Evolutionary conservation across 768 basidiomycete species (phyloP), one percentile per base, ranked within the genome.

Genomic region (Leucosporidium creatinivorum): DNA sequence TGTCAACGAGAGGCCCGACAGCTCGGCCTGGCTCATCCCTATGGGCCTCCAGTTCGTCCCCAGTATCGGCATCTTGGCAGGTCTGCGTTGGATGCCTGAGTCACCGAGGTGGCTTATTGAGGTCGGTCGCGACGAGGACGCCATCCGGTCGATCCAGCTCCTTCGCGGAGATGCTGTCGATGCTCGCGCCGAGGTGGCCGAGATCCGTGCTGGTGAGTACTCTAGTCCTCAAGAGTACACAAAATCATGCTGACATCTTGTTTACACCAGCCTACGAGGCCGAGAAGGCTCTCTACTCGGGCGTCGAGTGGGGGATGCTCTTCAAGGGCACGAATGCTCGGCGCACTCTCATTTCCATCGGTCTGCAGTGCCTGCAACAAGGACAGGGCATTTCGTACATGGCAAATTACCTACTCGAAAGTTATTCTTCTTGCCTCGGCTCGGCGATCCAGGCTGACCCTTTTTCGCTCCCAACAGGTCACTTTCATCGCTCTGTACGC

Each of bases 281-380:
- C 9, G 66, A 62, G 58, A 67, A 64, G 55, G 7, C n/a, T 10
- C 26, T 44, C 13, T 36, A 56, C n/a, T 17, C 33, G 25, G 25
- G 36, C 3, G 31, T 54, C 13, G 48, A 56, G 26, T 65, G 15
- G 17, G 69, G 31, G 28, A 7, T 8, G 39, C 36, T 67, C 23
- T 61, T 55, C 61, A 64, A 60, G 56, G 61, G 65, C 1, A 31
- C 62, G 13, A 62, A 69, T 48, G 31, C 59, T 18, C 62, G 68
- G 18, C 36, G 61, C 33, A 50, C 61, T 6, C 25, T 63, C 19
- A 63, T 63, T 31, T 31, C 57, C 0, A 30, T 52, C 13, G 62
- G 62, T 17, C 21, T 58, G 17, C 33, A 44, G 39, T 69, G 59
- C 60, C 47, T 69, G 3, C 68, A 69, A 51, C 68, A 69, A 28